phyloP scores from a whole-genome alignment of 2,329 filamentous ascomycete genomes.

The Fusarium marasasianum region DNA sequence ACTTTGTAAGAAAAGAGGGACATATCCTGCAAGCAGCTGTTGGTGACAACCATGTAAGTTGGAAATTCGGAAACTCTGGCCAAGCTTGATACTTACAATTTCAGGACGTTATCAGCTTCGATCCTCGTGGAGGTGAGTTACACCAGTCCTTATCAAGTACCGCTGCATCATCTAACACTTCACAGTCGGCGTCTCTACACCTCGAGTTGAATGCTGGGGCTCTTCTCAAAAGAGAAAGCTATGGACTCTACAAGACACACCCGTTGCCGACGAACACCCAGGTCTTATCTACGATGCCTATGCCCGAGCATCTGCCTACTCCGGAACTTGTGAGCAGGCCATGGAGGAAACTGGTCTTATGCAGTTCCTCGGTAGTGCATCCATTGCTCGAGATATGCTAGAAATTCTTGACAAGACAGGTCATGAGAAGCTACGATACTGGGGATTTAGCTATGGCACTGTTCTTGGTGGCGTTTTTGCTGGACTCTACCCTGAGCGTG shows the following conservation, averaged over 20 bases:
- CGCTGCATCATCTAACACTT: not conserved
- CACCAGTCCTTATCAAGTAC: not conserved
- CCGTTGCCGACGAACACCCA: constrained; percentile 57
- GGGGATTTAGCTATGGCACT: constrained; percentile 66
- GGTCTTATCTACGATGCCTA: constrained; percentile 58
- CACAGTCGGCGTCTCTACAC: constrained; percentile 58
- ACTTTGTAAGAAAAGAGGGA: constrained; percentile 46
- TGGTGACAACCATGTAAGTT: constrained; percentile 56
- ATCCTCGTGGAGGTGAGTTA: constrained; percentile 57
- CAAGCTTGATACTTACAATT: not conserved
- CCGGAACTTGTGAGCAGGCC: constrained; percentile 53
- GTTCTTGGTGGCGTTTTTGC: constrained; percentile 63
- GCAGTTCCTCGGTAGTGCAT: constrained; percentile 54
- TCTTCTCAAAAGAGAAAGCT: constrained; percentile 52
- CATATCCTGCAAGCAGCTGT: constrained; percentile 54
- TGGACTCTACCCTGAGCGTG: constrained; percentile 60
- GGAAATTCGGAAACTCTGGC: not conserved
- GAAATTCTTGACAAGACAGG: constrained; percentile 56
- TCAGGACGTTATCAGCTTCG: constrained; percentile 60
- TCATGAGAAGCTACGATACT: constrained; percentile 57
- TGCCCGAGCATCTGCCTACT: constrained; percentile 54
- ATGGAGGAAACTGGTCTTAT: constrained; percentile 51
- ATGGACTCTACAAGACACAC: constrained; percentile 56
- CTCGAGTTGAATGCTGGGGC: constrained; percentile 62
- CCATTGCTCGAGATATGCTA: constrained; percentile 58